Conservation (phyloP, 176 grass and related monocot genomes). For the Cocos nucifera region DNA sequence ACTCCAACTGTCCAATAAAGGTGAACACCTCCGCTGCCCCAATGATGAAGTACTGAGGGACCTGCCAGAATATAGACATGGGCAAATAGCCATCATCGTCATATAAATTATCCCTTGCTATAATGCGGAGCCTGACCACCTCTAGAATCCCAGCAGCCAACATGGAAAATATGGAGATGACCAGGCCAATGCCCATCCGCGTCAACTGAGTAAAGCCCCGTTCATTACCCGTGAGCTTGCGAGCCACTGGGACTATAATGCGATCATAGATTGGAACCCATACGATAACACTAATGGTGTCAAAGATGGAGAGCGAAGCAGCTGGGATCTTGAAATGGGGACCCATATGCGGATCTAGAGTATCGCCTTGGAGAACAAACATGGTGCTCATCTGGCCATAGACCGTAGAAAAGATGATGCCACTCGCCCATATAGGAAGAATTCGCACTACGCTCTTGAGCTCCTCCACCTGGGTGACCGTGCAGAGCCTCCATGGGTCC, state of each 20-base stretch:
- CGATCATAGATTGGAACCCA: conserved; percentile 79
- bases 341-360: conserved; percentile 45
- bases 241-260: conserved; percentile 43
- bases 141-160: conserved; percentile 56
- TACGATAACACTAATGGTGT: conserved; percentile 69
- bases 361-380: conserved; percentile 83
- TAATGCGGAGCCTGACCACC: conserved; percentile 32
- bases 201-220: conserved; percentile 84
- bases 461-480: conserved; percentile 87
- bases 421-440: conserved; percentile 69
- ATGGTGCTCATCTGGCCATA: conserved; percentile 76
- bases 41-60: conserved; percentile 78
- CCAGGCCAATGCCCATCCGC: conserved; percentile 89
- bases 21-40: conserved; percentile 72
- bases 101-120: conserved; percentile 35
- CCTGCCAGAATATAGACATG: conserved; percentile 81
- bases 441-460: conserved; percentile 62
- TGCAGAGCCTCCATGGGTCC: conserved; percentile 56
- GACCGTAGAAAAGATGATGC: conserved; percentile 64
- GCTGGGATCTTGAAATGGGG: conserved; percentile 41
- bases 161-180: conserved; percentile 71
- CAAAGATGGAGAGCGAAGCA: conserved; percentile 64
- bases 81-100: conserved; percentile 25
- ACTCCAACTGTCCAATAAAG: conserved; percentile 74
- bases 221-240: conserved; percentile 26